Conservation (phyloP, 805 yeast genomes). For the Priceomyces haplophilus region DNA sequence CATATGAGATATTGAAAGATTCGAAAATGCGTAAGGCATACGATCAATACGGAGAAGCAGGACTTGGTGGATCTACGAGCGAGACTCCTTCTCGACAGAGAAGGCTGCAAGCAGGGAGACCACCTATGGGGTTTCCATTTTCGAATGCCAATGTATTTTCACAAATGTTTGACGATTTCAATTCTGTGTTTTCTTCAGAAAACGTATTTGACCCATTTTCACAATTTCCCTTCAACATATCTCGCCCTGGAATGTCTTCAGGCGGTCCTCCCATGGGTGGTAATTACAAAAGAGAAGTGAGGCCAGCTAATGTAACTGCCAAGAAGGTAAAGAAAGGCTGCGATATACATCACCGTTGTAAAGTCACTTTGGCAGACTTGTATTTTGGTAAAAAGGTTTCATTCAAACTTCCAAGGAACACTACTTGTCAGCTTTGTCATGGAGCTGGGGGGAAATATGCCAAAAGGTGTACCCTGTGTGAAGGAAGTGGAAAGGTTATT, state of each 20-base stretch:
- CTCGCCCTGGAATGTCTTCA: slow-evolving; percentile 2
- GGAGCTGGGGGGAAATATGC: slow-evolving; percentile 51
- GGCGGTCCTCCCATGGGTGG: slow-evolving; percentile 2
- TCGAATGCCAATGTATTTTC: slow-evolving; percentile 29
- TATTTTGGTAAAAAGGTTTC: slow-evolving; percentile 56
- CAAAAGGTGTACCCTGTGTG: slow-evolving; percentile 33
- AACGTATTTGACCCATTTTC: slow-evolving; percentile 9
- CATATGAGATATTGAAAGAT: slow-evolving; percentile 62
- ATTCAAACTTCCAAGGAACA: slow-evolving; percentile 50
- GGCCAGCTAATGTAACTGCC: slow-evolving; percentile 19
- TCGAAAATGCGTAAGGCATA: slow-evolving; percentile 43
- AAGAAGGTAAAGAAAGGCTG: slow-evolving; percentile 37
- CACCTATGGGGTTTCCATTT: slow-evolving; percentile 1
- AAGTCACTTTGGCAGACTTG: slow-evolving; percentile 53
- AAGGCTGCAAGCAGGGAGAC: slow-evolving; percentile 5
- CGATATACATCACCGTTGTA: slow-evolving; percentile 55
- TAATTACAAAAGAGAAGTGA: slow-evolving; percentile 12
- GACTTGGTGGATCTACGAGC: slow-evolving; percentile 30
- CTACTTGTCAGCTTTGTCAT: slow-evolving; percentile 48
- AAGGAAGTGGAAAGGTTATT: slow-evolving; percentile 46
- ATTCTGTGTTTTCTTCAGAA: slow-evolving; percentile 21
- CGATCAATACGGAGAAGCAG: slow-evolving; percentile 51
- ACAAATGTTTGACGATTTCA: slow-evolving; percentile 35
- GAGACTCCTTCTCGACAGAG: slow-evolving; percentile 4
- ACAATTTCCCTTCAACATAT: slow-evolving; percentile 8